Evolutionary conservation across 2,329 filamentous ascomycete genomes (phyloP).

Genomic region (Phaeosphaeria sp.): DNA sequence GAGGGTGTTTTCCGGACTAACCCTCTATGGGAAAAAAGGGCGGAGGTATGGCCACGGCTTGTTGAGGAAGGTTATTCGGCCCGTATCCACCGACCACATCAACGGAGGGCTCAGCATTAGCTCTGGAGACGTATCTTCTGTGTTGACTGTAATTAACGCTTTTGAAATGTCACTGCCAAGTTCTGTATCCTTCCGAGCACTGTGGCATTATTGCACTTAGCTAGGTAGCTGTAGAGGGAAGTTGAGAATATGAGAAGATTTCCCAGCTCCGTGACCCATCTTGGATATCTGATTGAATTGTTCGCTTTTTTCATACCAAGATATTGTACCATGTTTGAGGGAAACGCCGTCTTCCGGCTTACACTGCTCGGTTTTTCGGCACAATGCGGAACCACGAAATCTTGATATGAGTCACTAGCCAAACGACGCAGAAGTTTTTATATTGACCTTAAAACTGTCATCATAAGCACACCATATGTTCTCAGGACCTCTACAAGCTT

Average conservation of each 20-base stretch:
- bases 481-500: too few relatives aligned
- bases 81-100: neutral
- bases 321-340: neutral
- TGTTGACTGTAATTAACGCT: too few relatives aligned
- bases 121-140: too few relatives aligned
- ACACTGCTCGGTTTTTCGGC: constrained; percentile 7
- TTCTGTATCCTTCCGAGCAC: neutral
- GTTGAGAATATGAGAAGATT: neutral
- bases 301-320: neutral
- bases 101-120: neutral
- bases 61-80: too few relatives aligned
- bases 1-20: neutral
- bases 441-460: too few relatives aligned
- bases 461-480: too few relatives aligned
- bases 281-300: neutral
- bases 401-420: constrained; percentile 1
- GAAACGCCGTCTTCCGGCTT: neutral
- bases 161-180: neutral
- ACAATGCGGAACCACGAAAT: constrained; percentile 5
- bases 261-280: too few relatives aligned
- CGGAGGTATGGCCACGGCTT: too few relatives aligned
- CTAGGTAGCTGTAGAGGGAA: neutral
- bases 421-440: too few relatives aligned
- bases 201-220: neutral
- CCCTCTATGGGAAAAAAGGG: neutral